Percentiles rank a stretch among this genome's conserved stretches.
phyloP scores from a whole-genome alignment of 495 filamentous ascomycete species.

The Hypoxylon perforatum region DNA sequence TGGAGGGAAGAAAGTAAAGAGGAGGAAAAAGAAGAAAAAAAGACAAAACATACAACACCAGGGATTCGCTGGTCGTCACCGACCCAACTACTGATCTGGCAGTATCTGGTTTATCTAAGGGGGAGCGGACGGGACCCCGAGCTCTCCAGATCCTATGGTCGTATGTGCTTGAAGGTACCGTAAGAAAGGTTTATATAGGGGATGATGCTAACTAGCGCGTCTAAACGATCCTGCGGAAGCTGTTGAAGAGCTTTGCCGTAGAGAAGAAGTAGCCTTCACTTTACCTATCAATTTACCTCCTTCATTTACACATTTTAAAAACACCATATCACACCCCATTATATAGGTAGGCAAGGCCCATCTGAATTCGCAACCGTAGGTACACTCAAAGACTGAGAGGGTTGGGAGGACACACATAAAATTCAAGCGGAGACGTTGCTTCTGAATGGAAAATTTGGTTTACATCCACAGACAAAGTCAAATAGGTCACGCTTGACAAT shows the following conservation, averaged over 20 bases:
- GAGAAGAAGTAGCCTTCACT: no score
- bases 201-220: neutral
- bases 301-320: no score
- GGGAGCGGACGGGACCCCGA: no score
- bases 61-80: slow-evolving; percentile 54
- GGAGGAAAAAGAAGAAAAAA: no score
- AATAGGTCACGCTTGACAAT: slow-evolving; percentile 58
- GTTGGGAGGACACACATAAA: slow-evolving; percentile 44
- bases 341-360: slow-evolving; percentile 55
- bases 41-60: slow-evolving; percentile 58
- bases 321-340: slow-evolving; percentile 7
- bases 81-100: slow-evolving; percentile 59
- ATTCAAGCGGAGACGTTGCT: slow-evolving; percentile 56
- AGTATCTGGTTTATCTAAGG: slow-evolving; percentile 47
- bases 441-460: slow-evolving; percentile 62
- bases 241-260: slow-evolving; percentile 57
- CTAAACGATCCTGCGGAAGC: slow-evolving; percentile 43
- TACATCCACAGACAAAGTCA: slow-evolving; percentile 51
- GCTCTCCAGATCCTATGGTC: no score
- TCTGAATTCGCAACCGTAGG: slow-evolving; percentile 59
- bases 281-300: no score
- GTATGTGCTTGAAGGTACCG: neutral
- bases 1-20: no score
- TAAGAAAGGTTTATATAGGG: neutral
- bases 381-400: slow-evolving; percentile 54